Evolutionary conservation across 129 eudicot genomes (phyloP), one percentile per base, ranked within the genome.

Genomic region (Erigeron canadensis): DNA sequence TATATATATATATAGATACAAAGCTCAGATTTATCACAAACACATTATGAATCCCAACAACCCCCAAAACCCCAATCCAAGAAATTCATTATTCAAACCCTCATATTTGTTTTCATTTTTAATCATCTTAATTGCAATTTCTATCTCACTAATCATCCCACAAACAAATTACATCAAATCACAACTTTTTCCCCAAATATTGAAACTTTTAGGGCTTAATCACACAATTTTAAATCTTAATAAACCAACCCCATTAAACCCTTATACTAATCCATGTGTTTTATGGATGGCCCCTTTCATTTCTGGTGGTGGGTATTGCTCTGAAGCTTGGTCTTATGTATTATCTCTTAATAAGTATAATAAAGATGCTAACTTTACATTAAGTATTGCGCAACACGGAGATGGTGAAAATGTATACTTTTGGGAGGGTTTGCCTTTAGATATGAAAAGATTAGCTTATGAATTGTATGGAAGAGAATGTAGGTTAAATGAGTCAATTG

Each of bases 291-390:
- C 92, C 22, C 97, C 97, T 15, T 88, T 91, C 58, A 68, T 86
- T 62, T 86, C 96, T 15, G 97, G 97, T 38, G 97, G 97, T 10
- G 97, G 97, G 41, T 91, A 91, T 44, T 86, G 96, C 46, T 88
- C 96, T 43, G 97, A 91, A 78, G 97, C 96, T 1, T 91, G 97
- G 97, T 86, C 97, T 46, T 88, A 91, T 54, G 60, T 91, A 16
- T 72, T 80, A 75, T 88, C 97, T 3, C 77, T 91, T 5, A 74
- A 63, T 75, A 67, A 69, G 37, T 55, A 67, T 61, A 80, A 56
- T 13, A 73, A 65, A 41, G 69, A 54, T 70, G 61, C 82, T 4
- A 54, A 47, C 8, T 76, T 88, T 71, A 84, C 69, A 65, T 78
- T 91, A 78, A 65, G 81, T 37, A 88, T 91, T 18, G 80, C 63